Base-by-base conservation (phyloP, 179 eudicot species). In the Spergularia azorica region DNA sequence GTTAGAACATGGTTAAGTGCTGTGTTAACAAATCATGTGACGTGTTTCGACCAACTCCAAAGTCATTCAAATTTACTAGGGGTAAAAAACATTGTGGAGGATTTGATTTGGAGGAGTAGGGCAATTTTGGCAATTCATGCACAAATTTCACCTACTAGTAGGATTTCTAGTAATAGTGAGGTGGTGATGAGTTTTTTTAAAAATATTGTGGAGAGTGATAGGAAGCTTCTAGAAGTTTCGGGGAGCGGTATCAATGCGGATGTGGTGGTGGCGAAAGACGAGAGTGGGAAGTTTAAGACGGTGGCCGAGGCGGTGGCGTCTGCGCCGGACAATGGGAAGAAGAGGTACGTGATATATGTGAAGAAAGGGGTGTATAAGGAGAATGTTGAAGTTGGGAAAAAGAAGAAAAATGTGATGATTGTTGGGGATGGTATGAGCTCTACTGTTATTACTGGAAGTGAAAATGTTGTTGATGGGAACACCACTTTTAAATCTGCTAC, bases 1-100 rank as follows among this genome's bases (percentile, higher is more conserved):
- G 81, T 83, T 51, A 84, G 78, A 13, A 58, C 89, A 3, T 90
- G 92, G 92, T 86, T 90, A 51, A 87, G 92, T 72, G 81, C 83
- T 10, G 88, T 87, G 3, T 82, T 90, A 39, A 90, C 90, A 3
- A 89, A 90, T 69, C 83, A 90, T 63, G 81, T 78, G 11, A 89
- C 92, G 3, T 90, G 94, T 61, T 16, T 80, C 15, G 94, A 90
- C 18, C 89, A 77, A 56, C 43, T 72, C 8, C 52, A 77, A 43
- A 38, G 76, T 15, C 12, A 76, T 9, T 55, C 71, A 13, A 0
- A 55, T 20, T 74, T 79, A 54, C 46, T 32, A 32, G 67, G 60
- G 26, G 2, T 76, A n/a, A 81, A 74, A 65, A 62, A 70, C 15
- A 81, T 14, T 77, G 54, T 80, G 64, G 69, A 67, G 67, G 10